Conservation (phyloP, 192 early-diverging fungal genomes). For the Coemansia sp. region DNA sequence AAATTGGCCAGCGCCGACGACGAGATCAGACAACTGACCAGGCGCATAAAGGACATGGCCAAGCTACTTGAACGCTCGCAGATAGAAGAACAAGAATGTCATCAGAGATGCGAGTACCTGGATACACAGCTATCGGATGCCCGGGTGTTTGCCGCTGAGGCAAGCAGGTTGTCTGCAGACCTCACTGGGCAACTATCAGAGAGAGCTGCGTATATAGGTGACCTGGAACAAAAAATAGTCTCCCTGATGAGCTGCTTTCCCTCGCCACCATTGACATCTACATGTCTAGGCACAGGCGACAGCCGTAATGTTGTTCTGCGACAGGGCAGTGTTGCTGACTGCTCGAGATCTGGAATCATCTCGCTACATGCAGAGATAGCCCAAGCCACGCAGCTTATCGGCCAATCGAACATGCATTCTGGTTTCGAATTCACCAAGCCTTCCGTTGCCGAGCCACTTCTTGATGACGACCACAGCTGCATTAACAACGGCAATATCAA, state of each 20-base stretch:
- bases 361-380: slow-evolving; percentile 32
- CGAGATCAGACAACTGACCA: slow-evolving; percentile 8
- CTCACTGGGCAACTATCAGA: slow-evolving; percentile 23
- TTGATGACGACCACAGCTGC: neutral
- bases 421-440: neutral
- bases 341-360: neutral
- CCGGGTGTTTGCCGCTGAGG: slow-evolving; percentile 10
- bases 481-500: neutral
- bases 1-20: slow-evolving; percentile 20
- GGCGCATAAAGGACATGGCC: slow-evolving; percentile 21
- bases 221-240: slow-evolving; percentile 25
- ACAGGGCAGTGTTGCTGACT: neutral
- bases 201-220: slow-evolving; percentile 13
- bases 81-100: slow-evolving; percentile 4
- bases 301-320: neutral
- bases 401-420: slow-evolving; percentile 1
- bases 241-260: neutral
- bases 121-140: slow-evolving; percentile 20
- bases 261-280: neutral
- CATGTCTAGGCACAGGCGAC: neutral
- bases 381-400: slow-evolving; percentile 26
- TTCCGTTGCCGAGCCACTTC: neutral
- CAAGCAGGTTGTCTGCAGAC: slow-evolving; percentile 6
- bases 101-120: slow-evolving; percentile 1
- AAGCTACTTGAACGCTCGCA: slow-evolving; percentile 17